Base-by-base conservation (phyloP, 192 early-diverging fungal species). In the Coemansia umbellata region DNA sequence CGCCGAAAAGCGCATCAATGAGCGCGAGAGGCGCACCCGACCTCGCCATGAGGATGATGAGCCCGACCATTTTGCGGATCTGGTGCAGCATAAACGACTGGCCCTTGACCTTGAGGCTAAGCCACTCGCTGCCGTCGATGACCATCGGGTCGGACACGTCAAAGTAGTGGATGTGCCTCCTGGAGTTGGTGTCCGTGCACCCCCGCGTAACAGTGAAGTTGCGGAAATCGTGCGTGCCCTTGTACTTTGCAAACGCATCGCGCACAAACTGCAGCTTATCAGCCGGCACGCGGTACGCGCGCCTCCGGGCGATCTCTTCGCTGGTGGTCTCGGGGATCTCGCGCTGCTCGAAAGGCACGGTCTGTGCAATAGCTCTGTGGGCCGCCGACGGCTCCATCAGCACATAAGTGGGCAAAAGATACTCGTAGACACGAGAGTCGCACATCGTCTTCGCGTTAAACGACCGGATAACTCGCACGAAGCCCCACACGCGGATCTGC, bases 31-130 rank as follows among this genome's bases (percentile, higher is more conserved):
- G 88, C 5, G 90, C 89, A 4, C 63, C 55, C 8, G 84, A 84
- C 10, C 94, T 85, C 23, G 91, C 80, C 54, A 90, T 78, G 70
- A 99, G 65, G 3, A 95, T 79, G 6, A 86, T 85, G 45, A 99
- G 75, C 0, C 94, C 91, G 54, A 99, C 91, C 97, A 99, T 99
- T 63, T 98, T 98, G 31, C 97, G 87, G 59, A 99, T 99, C 78
- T 99, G 97, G 78, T 99, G 95, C 27, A 99, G 78, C 94, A 99
- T 98, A 55, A 99, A 99, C 32, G 89, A 88, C 69, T 98, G 94
- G 3, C 97, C 97, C 56, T 88, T 81, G 22, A 99, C 85, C 59
- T 93, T 95, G 23, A 95, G 66, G 26, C 86, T 88, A 21, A 99
- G 62, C 97, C 95, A 98, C 65, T 99, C 94, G 21, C 79, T 71